A percentile compares a stretch with the other conserved stretches of the same genome.
These are phyloP conservation scores for Halenospora varia DNA, from an alignment of 495 filamentous ascomycete species.

Conservation along the genomic window DNA sequence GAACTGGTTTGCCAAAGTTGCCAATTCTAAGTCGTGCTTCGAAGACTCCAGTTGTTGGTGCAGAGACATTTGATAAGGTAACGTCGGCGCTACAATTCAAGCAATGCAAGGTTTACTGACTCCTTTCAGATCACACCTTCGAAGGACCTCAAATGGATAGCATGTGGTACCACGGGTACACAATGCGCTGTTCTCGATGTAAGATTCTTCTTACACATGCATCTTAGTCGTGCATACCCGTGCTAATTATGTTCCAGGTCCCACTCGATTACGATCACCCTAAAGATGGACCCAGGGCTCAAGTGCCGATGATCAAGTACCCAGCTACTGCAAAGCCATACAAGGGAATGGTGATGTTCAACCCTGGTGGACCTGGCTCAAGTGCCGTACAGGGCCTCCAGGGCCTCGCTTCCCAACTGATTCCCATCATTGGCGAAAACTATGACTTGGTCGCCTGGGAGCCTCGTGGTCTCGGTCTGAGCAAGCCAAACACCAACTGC, in stretches of 20 bases:
- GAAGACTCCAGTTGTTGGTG: too few species aligned
- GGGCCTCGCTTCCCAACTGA: background rate
- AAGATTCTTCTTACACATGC: background rate
- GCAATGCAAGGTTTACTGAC: background rate
- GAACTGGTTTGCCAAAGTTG: too few species aligned
- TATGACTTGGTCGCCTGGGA: constrained; percentile 53
- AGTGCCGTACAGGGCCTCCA: background rate
- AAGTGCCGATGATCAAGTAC: constrained; percentile 8
- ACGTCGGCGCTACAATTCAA: background rate
- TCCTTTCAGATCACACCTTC: background rate
- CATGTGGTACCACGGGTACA: background rate
- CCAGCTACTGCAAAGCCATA: constrained; percentile 4
- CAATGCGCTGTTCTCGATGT: background rate
- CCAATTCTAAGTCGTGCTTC: too few species aligned
- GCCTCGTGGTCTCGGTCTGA: constrained; percentile 49
- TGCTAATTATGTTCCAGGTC: constrained; percentile 5
- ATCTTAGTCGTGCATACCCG: background rate
- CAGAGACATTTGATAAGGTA: background rate
- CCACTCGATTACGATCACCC: constrained; percentile 13
- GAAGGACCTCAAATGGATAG: background rate
- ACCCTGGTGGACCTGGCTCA: constrained; percentile 18
- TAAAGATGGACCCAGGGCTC: background rate
- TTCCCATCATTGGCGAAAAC: constrained; percentile 16
- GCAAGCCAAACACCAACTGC: constrained; percentile 32
- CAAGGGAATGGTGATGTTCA: constrained; percentile 12